These are phyloP conservation scores for Jackrogersella minutella DNA, from an alignment of 495 filamentous ascomycete species.

Conservation along the genomic window DNA sequence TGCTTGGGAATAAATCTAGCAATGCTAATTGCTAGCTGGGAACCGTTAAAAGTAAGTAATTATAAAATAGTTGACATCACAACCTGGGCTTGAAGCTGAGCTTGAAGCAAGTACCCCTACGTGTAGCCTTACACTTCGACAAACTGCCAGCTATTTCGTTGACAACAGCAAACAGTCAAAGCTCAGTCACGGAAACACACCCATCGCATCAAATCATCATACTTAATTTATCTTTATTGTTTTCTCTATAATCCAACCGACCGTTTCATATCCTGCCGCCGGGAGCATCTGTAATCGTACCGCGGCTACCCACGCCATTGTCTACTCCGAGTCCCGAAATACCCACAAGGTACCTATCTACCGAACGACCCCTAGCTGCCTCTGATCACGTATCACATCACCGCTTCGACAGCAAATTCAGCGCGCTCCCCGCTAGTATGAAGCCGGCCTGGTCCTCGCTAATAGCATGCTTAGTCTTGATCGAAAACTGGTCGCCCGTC, in stretches of 20 bases:
- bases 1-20: too few relatives aligned
- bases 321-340: background rate
- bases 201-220: background rate
- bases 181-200: background rate
- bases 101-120: too few relatives aligned
- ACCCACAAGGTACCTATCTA: background rate
- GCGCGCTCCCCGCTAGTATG: conserved; percentile 89
- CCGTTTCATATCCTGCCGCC: conserved; percentile 7
- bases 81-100: too few relatives aligned
- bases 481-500: conserved; percentile 66
- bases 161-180: too few relatives aligned
- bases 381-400: background rate
- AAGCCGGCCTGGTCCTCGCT: conserved; percentile 89
- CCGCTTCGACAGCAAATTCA: conserved; percentile 81
- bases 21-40: too few relatives aligned
- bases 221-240: conserved; percentile 12
- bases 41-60: too few relatives aligned
- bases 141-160: too few relatives aligned
- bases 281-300: background rate
- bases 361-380: background rate
- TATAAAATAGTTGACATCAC: too few relatives aligned
- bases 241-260: conserved; percentile 4
- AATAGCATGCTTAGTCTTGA: conserved; percentile 78
- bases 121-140: too few relatives aligned
- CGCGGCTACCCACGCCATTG: background rate